Evolutionary conservation across 306 rosid genomes (phyloP).

Genomic region (Fragaria ananassa): DNA sequence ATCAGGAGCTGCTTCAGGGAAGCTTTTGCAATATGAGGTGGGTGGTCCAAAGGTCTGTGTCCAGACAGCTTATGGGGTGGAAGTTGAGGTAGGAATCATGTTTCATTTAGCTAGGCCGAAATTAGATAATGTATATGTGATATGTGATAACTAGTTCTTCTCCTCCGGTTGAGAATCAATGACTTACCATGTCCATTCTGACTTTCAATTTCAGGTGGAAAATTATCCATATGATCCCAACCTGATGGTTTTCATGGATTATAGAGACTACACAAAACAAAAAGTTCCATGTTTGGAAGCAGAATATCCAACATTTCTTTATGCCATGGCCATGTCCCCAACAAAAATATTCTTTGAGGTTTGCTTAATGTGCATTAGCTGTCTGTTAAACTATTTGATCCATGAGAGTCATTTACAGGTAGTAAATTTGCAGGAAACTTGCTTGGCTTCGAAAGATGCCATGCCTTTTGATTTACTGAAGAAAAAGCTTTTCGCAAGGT

Average conservation of each 20-base stretch:
- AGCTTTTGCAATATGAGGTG: constrained; percentile 91
- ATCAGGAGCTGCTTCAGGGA: constrained; percentile 99
- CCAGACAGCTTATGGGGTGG: constrained; percentile 95
- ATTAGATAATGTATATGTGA: neutral
- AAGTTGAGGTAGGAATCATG: constrained; percentile 80
- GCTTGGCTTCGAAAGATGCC: constrained; percentile 93
- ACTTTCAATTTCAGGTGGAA: constrained; percentile 66
- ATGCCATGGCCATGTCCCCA: constrained; percentile 90
- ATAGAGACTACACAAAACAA: constrained; percentile 73
- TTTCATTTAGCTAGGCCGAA: neutral
- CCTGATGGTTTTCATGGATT: constrained; percentile 98
- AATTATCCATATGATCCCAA: constrained; percentile 88
- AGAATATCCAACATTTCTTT: constrained; percentile 87
- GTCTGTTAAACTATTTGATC: constrained; percentile 17
- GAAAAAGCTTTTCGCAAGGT: constrained; percentile 79
- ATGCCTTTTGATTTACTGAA: constrained; percentile 92
- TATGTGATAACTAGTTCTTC: neutral
- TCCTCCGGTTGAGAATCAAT: neutral
- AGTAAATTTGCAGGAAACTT: constrained; percentile 72
- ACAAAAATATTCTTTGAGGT: constrained; percentile 97
- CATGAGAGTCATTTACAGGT: constrained; percentile 21
- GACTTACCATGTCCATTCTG: neutral
- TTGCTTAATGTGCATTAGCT: constrained; percentile 25
- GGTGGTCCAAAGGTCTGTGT: constrained; percentile 99
- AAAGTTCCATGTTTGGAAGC: constrained; percentile 55